Evolutionary conservation across 305 asterid genomes (phyloP).

Genomic region (Striga hermonthica): DNA sequence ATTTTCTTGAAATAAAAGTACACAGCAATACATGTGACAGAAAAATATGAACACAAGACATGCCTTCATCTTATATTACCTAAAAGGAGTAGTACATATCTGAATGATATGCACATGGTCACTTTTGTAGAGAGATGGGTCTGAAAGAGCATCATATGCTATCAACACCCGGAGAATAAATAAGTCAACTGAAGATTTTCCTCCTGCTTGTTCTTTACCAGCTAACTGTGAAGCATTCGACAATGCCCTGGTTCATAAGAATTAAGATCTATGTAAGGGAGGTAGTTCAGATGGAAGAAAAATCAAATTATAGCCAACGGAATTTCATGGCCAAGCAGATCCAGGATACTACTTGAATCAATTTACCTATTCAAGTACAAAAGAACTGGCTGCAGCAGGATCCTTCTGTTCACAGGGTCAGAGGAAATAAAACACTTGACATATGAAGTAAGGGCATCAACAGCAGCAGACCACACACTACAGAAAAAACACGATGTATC

Average conservation of each 20-base stretch:
- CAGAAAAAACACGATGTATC: constrained; percentile 34
- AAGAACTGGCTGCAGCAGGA: constrained; percentile 91
- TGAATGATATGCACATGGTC: constrained; percentile 80
- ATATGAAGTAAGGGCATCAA: constrained; percentile 83
- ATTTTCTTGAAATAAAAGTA: constrained; percentile 14
- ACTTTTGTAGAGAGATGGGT: constrained; percentile 78
- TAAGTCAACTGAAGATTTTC: constrained; percentile 61
- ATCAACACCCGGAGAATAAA: constrained; percentile 62
- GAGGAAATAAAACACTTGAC: constrained; percentile 79
- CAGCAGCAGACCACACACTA: constrained; percentile 95
- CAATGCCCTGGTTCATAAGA: constrained; percentile 63
- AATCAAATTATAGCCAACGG: constrained; percentile 18
- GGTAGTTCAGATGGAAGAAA: constrained; percentile 24
- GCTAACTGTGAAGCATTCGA: constrained; percentile 62
- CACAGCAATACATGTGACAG: constrained; percentile 20
- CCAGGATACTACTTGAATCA: constrained; percentile 17
- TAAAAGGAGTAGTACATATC: constrained; percentile 88
- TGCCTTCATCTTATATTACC: constrained; percentile 46
- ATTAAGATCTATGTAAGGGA: constrained; percentile 30
- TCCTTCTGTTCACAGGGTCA: constrained; percentile 64
- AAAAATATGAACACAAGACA: constrained; percentile 19
- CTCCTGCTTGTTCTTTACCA: constrained; percentile 60
- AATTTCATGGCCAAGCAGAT: constrained; percentile 12
- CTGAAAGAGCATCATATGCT: constrained; percentile 85
- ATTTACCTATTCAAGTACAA: constrained; percentile 80